phyloP scores from a whole-genome alignment of 345 rosid genomes.

The Salix udensis region DNA sequence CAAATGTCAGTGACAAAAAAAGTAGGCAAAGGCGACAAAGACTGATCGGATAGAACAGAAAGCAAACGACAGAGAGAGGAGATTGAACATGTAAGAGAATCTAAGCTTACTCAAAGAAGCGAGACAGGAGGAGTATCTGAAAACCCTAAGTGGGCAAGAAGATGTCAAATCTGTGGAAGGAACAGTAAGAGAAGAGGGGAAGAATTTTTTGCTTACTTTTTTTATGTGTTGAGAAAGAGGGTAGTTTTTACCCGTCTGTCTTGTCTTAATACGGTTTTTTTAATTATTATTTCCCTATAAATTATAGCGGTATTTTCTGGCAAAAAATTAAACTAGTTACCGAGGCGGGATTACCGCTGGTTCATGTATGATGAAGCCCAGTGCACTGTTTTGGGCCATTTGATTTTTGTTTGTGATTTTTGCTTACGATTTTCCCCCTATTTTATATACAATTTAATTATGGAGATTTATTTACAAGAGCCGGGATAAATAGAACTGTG shows the following conservation, averaged over 20 bases:
- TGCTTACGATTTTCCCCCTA: neutral
- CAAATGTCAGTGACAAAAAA: conserved; percentile 8
- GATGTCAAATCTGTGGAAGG: conserved; percentile 25
- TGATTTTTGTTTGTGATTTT: neutral
- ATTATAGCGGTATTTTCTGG: too few species aligned
- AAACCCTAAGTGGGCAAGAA: conserved; percentile 24
- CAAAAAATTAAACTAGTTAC: neutral
- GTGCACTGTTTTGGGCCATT: neutral
- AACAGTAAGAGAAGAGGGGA: conserved; percentile 14
- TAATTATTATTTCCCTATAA: neutral
- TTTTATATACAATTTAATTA: neutral
- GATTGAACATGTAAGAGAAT: conserved; percentile 1
- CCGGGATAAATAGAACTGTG: too few species aligned
- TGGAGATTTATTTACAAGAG: too few species aligned
- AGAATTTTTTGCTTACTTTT: conserved; percentile 23
- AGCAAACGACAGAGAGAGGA: neutral
- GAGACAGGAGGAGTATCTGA: neutral
- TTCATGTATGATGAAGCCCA: neutral
- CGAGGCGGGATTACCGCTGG: neutral
- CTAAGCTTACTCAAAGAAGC: conserved; percentile 22
- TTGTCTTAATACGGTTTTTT: conserved; percentile 7
- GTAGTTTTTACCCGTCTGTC: conserved; percentile 14
- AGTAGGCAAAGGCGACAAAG: neutral
- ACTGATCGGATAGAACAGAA: neutral
- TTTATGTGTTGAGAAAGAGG: neutral